phyloP scores from a whole-genome alignment of 371 early-diverging fungal genomes.

The Mortierella sp. region DNA sequence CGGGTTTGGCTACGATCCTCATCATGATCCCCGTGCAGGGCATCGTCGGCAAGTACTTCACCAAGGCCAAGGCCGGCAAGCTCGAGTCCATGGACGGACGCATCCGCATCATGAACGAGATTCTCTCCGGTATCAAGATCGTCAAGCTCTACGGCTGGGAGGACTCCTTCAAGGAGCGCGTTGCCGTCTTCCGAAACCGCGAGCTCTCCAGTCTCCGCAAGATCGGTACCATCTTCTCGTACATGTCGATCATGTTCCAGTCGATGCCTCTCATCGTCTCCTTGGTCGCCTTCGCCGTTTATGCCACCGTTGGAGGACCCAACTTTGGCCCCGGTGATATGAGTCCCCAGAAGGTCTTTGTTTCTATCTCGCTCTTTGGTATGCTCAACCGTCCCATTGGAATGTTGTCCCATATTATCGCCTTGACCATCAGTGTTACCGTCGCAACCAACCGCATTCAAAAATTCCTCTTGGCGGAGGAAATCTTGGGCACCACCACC shows the following conservation, averaged over 20 bases:
- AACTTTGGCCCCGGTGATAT: conserved; percentile 17
- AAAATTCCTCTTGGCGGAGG: conserved; percentile 72
- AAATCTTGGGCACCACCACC: conserved; percentile 55
- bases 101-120: conserved; percentile 50
- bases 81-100: conserved; percentile 29
- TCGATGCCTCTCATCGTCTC: conserved; percentile 59
- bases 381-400: conserved; percentile 29
- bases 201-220: conserved; percentile 30
- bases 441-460: conserved; percentile 61
- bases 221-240: conserved; percentile 20
- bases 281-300: conserved; percentile 22
- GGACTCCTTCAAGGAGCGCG: conserved; percentile 43
- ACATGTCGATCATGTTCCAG: conserved; percentile 67
- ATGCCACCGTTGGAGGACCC: conserved; percentile 26
- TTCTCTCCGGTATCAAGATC: conserved; percentile 58
- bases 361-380: conserved; percentile 24
- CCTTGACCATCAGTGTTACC: conserved; percentile 20
- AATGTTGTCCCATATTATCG: conserved; percentile 27
- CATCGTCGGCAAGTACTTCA: conserved; percentile 55
- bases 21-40: conserved; percentile 62
- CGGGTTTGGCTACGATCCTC: conserved; percentile 62
- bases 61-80: conserved; percentile 26
- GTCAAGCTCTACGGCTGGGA: conserved; percentile 62
- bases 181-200: conserved; percentile 22
- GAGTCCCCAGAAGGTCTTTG: conserved; percentile 22